Conservation (phyloP, 2,329 filamentous ascomycete species). For the Aschersonia sp. region DNA sequence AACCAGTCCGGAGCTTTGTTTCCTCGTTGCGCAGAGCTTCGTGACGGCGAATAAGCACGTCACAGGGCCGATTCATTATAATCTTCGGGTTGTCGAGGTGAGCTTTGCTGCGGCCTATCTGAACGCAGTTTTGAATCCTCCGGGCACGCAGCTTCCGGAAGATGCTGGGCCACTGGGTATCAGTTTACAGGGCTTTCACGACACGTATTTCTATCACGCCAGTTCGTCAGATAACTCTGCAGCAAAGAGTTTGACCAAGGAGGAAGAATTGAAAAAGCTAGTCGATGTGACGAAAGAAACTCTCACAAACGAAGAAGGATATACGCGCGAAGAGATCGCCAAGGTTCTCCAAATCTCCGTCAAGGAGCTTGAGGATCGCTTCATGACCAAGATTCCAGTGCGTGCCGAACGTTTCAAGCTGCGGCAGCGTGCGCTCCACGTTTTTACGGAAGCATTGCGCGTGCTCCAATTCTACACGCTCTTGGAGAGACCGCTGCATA, state of each 20-base stretch:
- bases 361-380: conserved; percentile 57
- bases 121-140: conserved; percentile 40
- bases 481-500: conserved; percentile 39
- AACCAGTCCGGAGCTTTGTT: conserved; percentile 69
- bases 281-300: conserved; percentile 54
- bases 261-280: conserved; percentile 59
- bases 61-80: conserved; percentile 88
- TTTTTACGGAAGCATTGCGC: conserved; percentile 76
- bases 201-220: conserved; percentile 54
- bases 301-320: conserved; percentile 68
- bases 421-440: conserved; percentile 75
- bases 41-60: conserved; percentile 90
- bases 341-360: conserved; percentile 53
- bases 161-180: conserved; percentile 75
- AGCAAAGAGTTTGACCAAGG: conserved; percentile 27
- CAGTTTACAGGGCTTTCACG: conserved; percentile 76
- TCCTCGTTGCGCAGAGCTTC: conserved; percentile 89
- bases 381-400: conserved; percentile 79
- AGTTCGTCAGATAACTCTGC: conserved; percentile 21
- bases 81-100: conserved; percentile 90
- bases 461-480: conserved; percentile 73
- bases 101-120: conserved; percentile 67
- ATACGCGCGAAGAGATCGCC: conserved; percentile 77
- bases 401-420: conserved; percentile 79
- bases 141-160: conserved; percentile 46